Conservation (phyloP, 1,284 basidiomycete species). For the Earliella scabrosa region DNA sequence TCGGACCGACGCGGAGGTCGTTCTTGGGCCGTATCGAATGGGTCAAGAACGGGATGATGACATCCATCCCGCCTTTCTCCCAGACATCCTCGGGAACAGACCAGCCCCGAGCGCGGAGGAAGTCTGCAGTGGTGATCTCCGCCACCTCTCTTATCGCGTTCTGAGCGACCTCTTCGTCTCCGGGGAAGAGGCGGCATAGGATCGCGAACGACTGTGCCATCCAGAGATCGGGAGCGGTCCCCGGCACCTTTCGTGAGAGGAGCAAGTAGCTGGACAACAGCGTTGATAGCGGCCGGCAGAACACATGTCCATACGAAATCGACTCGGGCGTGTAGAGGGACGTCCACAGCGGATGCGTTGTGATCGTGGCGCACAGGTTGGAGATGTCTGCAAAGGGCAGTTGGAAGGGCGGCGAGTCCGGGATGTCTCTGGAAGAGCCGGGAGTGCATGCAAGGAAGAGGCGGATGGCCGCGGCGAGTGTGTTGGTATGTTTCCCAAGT, state of each 20-base stretch:
- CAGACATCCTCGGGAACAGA: constrained; percentile 47
- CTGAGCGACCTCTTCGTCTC: constrained; percentile 62
- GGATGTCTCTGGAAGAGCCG: constrained; percentile 38
- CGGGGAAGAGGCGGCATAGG: constrained; percentile 58
- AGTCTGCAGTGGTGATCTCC: constrained; percentile 43
- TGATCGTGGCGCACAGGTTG: constrained; percentile 51
- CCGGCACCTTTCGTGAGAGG: constrained; percentile 58
- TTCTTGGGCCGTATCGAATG: constrained; percentile 43
- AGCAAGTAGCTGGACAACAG: constrained; percentile 59
- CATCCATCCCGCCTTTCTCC: constrained; percentile 52
- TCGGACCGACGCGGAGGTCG: constrained; percentile 49
- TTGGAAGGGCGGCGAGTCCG: constrained; percentile 51
- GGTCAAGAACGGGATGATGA: constrained; percentile 64
- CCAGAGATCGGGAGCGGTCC: constrained; percentile 61
- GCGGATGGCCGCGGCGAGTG: constrained; percentile 56
- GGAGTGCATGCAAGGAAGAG: constrained; percentile 67
- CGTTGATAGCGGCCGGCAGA: constrained; percentile 54
- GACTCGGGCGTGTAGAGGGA: constrained; percentile 28
- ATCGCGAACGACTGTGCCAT: constrained; percentile 65
- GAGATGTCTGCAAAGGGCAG: constrained; percentile 63
- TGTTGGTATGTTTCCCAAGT: constrained; percentile 38
- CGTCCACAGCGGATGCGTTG: constrained; percentile 54
- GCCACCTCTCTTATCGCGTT: constrained; percentile 44
- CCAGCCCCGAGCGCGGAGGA: constrained; percentile 43
- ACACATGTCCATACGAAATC: constrained; percentile 38